Evolutionary conservation across 768 basidiomycete genomes (phyloP).

Genomic region (Rhizopogon salebrosus): DNA sequence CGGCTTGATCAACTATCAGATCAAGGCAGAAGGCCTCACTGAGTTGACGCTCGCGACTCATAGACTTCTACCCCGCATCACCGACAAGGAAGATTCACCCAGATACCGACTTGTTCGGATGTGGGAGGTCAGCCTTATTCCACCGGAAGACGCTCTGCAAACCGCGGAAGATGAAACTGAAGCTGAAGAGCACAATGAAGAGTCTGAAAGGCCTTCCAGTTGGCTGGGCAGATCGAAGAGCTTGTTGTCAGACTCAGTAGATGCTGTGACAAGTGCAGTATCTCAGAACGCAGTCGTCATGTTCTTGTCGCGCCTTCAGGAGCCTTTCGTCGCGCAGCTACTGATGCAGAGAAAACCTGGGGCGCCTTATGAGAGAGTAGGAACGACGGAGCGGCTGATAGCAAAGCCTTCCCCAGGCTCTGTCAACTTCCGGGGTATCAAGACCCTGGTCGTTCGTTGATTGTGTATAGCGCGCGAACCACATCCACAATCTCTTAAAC

Average conservation of each 20-base stretch:
- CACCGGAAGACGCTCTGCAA: background rate
- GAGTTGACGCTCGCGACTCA: slow-evolving; percentile 14
- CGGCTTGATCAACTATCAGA: slow-evolving; percentile 8
- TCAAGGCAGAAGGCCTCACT: slow-evolving; percentile 15
- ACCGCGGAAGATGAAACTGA: background rate
- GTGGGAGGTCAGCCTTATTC: slow-evolving; percentile 12
- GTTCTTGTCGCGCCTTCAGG: slow-evolving; percentile 9
- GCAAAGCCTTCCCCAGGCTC: background rate
- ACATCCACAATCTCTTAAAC: background rate
- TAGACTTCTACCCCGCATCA: slow-evolving; percentile 2
- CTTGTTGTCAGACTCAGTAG: background rate
- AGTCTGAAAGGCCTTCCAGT: background rate
- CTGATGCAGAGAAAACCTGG: slow-evolving; percentile 7
- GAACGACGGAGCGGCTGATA: background rate
- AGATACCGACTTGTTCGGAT: slow-evolving; percentile 14
- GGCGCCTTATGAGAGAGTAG: background rate
- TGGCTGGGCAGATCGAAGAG: background rate
- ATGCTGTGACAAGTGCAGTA: background rate
- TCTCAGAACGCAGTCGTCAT: background rate
- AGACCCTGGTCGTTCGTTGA: background rate
- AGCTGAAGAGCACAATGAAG: background rate
- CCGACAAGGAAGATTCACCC: background rate
- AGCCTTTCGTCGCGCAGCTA: slow-evolving; percentile 18
- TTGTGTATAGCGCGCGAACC: background rate
- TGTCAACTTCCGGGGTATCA: background rate